These are phyloP conservation scores for Dioscorea cayenensis DNA, from an alignment of 116 monocot species.

Conservation along the genomic window DNA sequence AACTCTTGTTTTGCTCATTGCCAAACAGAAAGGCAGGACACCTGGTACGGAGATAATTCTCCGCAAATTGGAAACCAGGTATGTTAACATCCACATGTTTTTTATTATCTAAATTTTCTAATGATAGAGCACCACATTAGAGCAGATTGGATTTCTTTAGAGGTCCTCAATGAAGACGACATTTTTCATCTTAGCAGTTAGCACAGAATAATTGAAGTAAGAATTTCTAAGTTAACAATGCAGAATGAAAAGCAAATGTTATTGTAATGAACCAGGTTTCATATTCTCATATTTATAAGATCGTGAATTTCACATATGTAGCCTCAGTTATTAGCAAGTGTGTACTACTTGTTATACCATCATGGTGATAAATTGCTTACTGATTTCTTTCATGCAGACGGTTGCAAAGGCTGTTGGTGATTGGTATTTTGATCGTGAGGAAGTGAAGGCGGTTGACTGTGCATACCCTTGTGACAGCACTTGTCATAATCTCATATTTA, in stretches of 20 bases:
- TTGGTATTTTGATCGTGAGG: conserved; percentile 28
- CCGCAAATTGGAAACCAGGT: conserved; percentile 44
- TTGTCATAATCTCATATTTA: conserved; percentile 20
- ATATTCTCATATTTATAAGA: too few species aligned
- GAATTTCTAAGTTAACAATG: too few species aligned
- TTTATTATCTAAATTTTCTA: not conserved
- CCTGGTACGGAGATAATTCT: conserved; percentile 36
- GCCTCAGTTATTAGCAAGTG: too few species aligned
- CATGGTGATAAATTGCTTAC: not conserved
- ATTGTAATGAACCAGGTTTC: too few species aligned
- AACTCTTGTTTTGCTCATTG: conserved; percentile 77
- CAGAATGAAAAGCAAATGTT: too few species aligned
- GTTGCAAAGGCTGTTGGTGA: conserved; percentile 33
- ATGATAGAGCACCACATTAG: not conserved
- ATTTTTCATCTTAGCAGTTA: too few species aligned
- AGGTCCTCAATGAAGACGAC: too few species aligned
- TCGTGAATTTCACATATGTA: too few species aligned
- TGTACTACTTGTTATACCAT: not conserved
- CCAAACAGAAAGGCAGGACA: conserved; percentile 58
- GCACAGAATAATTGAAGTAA: too few species aligned
- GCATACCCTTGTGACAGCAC: conserved; percentile 31
- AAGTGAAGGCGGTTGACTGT: conserved; percentile 23
- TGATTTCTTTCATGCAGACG: conserved; percentile 10
- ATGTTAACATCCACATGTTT: not conserved
- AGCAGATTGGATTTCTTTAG: too few species aligned